Percentiles rank a stretch among this genome's conserved stretches.
These are phyloP conservation scores for Dryadomyces quercus-mongolicae DNA, from an alignment of 2,329 filamentous ascomycete species.

Conservation along the genomic window DNA sequence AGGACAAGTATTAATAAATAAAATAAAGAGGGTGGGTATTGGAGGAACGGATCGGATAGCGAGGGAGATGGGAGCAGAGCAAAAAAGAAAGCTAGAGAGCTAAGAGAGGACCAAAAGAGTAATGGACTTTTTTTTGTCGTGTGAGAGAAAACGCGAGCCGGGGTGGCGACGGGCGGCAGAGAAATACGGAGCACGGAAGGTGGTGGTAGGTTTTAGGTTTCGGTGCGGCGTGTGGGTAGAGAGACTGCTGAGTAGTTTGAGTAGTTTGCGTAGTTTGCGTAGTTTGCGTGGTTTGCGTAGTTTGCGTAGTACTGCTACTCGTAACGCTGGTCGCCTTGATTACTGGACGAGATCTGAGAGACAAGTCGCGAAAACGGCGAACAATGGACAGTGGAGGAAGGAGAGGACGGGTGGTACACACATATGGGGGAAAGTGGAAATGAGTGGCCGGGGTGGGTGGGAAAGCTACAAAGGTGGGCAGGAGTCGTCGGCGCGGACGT, in stretches of 20 bases:
- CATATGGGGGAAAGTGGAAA: conserved; percentile 8
- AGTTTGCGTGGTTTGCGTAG: no score
- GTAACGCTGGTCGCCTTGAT: no score
- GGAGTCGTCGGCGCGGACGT: no score
- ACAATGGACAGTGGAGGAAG: not conserved
- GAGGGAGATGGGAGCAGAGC: conserved; percentile 1
- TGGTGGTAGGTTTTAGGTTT: not conserved
- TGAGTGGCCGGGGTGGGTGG: conserved; percentile 8
- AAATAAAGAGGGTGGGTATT: conserved; percentile 2
- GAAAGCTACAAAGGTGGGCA: not conserved
- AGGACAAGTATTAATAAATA: conserved; percentile 1
- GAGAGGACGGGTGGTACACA: conserved; percentile 3
- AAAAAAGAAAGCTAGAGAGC: conserved; percentile 1
- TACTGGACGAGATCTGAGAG: not conserved
- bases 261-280: no score
- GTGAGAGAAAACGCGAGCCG: conserved; percentile 2
- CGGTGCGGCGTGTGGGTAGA: not conserved
- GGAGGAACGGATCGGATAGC: conserved; percentile 2
- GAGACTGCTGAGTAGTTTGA: no score
- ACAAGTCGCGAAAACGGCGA: not conserved
- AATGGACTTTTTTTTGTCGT: conserved; percentile 2
- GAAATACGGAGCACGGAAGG: conserved; percentile 1
- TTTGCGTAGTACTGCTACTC: not conserved
- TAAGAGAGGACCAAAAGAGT: conserved; percentile 1
- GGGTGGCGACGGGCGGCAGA: conserved; percentile 2